Conservation (phyloP, 805 yeast genomes). For the Saccharomycopsis sp. region DNA sequence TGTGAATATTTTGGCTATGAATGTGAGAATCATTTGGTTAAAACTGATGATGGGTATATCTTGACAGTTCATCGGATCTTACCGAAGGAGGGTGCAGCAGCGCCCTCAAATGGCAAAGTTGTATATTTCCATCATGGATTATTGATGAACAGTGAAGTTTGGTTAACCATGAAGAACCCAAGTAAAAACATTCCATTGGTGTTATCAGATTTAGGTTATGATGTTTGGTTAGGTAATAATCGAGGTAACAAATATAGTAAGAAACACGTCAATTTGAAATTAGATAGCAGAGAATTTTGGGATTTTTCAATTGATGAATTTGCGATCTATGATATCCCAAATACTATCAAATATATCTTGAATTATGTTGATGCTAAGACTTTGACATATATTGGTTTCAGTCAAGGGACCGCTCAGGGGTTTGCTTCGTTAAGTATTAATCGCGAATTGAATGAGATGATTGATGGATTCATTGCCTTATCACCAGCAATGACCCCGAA, state of each 20-base stretch:
- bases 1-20: constrained; percentile 61
- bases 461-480: constrained; percentile 59
- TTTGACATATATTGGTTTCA: constrained; percentile 76
- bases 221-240: constrained; percentile 92
- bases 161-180: constrained; percentile 42
- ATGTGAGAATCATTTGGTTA: constrained; percentile 69
- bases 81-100: constrained; percentile 22
- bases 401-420: constrained; percentile 93
- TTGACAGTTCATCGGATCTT: constrained; percentile 69
- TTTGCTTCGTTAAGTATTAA: constrained; percentile 72
- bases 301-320: constrained; percentile 87
- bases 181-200: constrained; percentile 61
- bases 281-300: constrained; percentile 59
- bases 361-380: constrained; percentile 34
- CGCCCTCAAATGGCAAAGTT: constrained; percentile 33
- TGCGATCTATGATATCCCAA: constrained; percentile 85
- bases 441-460: constrained; percentile 40
- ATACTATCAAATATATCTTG: constrained; percentile 68
- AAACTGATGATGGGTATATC: constrained; percentile 58
- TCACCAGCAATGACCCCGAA: constrained; percentile 95
- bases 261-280: constrained; percentile 51
- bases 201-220: constrained; percentile 76
- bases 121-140: constrained; percentile 90
- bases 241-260: constrained; percentile 90
- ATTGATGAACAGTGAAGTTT: constrained; percentile 80